phyloP scores from a whole-genome alignment of 768 basidiomycete genomes.

The Psilocybe cyanescens region DNA sequence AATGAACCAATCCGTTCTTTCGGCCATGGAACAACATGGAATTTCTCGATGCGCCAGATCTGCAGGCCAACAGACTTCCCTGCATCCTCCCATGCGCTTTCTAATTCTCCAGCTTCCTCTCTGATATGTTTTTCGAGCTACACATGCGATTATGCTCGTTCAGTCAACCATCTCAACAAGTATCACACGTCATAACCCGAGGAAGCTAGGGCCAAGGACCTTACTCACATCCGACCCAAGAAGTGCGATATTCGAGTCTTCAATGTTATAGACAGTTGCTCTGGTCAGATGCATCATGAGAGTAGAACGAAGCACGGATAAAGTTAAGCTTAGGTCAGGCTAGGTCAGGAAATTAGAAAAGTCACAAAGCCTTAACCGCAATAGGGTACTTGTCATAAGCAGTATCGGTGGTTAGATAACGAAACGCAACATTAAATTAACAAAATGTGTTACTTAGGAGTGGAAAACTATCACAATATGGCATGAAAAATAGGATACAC shows the following conservation, averaged over 20 bases:
- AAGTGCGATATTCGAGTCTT: slow-evolving; percentile 65
- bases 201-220: neutral
- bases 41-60: slow-evolving; percentile 65
- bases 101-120: slow-evolving; percentile 53
- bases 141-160: neutral
- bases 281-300: slow-evolving; percentile 49
- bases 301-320: neutral
- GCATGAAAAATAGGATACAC: too few relatives aligned
- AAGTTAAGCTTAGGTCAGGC: too few relatives aligned
- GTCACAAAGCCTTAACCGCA: too few relatives aligned
- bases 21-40: slow-evolving; percentile 57
- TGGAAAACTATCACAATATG: too few relatives aligned
- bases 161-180: neutral
- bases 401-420: too few relatives aligned
- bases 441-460: too few relatives aligned
- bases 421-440: too few relatives aligned
- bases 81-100: slow-evolving; percentile 54
- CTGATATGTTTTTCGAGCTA: slow-evolving; percentile 63
- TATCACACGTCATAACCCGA: neutral
- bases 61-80: slow-evolving; percentile 47
- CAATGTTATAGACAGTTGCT: slow-evolving; percentile 55
- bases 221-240: slow-evolving; percentile 62
- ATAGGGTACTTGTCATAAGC: too few relatives aligned
- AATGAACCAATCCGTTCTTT: slow-evolving; percentile 54
- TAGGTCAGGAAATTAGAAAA: too few relatives aligned